phyloP scores from a whole-genome alignment of 495 filamentous ascomycete genomes.

The Penicillium longicatenatum region DNA sequence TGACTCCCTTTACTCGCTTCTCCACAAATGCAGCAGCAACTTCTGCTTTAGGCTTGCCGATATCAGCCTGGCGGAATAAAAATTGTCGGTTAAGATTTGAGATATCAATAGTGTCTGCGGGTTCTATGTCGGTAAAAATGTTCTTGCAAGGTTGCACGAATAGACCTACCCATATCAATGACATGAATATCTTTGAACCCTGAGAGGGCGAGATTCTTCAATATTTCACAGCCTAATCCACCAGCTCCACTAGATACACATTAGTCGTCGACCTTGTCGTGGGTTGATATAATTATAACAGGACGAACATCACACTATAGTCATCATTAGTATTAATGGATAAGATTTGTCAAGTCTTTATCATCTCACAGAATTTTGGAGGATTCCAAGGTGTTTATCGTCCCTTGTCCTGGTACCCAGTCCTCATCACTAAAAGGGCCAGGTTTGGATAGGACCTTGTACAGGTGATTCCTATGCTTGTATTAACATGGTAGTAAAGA shows the following conservation, averaged over 20 bases:
- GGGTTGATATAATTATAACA: background rate
- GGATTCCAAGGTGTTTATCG: constrained; percentile 59
- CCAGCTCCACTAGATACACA: constrained; percentile 74
- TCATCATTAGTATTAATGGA: constrained; percentile 20
- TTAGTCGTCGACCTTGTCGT: constrained; percentile 10
- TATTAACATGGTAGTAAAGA: background rate
- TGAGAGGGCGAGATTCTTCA: constrained; percentile 94
- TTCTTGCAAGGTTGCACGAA: background rate
- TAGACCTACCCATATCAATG: constrained; percentile 86
- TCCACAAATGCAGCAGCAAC: constrained; percentile 91
- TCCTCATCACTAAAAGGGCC: constrained; percentile 81
- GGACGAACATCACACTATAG: constrained; percentile 40
- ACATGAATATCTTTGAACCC: constrained; percentile 98
- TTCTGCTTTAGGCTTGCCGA: constrained; percentile 92
- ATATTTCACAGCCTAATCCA: constrained; percentile 92
- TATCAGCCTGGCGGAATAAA: constrained; percentile 88
- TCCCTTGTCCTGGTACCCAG: constrained; percentile 62
- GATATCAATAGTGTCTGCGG: constrained; percentile 89
- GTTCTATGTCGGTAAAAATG: constrained; percentile 18
- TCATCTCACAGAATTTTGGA: constrained; percentile 69
- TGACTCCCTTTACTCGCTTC: constrained; percentile 82
- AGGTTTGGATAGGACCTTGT: constrained; percentile 69
- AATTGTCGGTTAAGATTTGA: constrained; percentile 99
- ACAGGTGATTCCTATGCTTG: constrained; percentile 70
- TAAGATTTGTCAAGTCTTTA: background rate